These are phyloP conservation scores for Pneumocystis sp. DNA, from an alignment of 1,139 yeast species.

Conservation along the genomic window DNA sequence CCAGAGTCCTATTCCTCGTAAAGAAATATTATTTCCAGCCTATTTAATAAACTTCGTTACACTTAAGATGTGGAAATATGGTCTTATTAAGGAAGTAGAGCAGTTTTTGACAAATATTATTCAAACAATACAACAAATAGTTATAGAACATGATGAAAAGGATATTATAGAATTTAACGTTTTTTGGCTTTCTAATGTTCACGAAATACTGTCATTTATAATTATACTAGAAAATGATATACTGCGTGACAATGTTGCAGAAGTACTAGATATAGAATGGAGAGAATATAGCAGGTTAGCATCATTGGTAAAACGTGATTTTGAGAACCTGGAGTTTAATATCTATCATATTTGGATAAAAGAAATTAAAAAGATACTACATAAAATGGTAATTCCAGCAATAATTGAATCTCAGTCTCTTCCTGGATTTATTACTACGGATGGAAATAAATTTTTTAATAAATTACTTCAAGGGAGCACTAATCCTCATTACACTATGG, in stretches of 20 bases:
- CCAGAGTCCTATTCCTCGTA: slow-evolving; percentile 56
- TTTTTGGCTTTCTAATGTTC: slow-evolving; percentile 94
- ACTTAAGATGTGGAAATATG: slow-evolving; percentile 97
- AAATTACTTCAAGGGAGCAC: slow-evolving; percentile 53
- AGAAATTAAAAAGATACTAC: slow-evolving; percentile 80
- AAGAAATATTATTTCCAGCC: slow-evolving; percentile 93
- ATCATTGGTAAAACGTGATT: slow-evolving; percentile 84
- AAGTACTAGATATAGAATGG: slow-evolving; percentile 81
- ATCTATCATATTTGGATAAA: slow-evolving; percentile 97
- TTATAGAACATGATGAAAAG: slow-evolving; percentile 44
- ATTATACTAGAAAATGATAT: slow-evolving; percentile 86
- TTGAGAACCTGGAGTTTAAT: slow-evolving; percentile 83
- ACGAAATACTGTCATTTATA: slow-evolving; percentile 87
- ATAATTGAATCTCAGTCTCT: slow-evolving; percentile 86
- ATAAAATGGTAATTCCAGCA: slow-evolving; percentile 84
- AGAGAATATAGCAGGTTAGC: slow-evolving; percentile 80
- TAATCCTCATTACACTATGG: slow-evolving; percentile 74
- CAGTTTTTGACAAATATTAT: slow-evolving; percentile 80
- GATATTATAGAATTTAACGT: slow-evolving; percentile 88
- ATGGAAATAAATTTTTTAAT: slow-evolving; percentile 67
- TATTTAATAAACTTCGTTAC: slow-evolving; percentile 81
- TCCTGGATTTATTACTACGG: slow-evolving; percentile 92
- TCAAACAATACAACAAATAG: slow-evolving; percentile 61
- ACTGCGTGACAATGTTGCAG: slow-evolving; percentile 60
- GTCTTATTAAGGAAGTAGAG: slow-evolving; percentile 84